phyloP scores from a whole-genome alignment of 129 eudicot species.

The Flaveria robusta region DNA sequence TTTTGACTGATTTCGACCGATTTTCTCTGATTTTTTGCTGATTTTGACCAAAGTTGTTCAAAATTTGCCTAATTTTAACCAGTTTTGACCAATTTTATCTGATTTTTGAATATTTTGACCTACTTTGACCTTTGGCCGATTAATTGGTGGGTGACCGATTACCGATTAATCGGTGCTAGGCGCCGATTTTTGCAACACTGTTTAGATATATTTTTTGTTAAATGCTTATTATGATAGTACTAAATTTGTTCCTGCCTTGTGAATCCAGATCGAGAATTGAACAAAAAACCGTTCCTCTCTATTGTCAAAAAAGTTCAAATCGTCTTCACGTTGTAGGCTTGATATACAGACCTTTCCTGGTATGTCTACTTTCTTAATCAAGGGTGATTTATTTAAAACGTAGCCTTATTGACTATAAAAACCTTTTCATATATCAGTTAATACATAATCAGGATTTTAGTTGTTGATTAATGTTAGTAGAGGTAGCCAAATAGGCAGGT shows the following conservation, averaged over 20 bases:
- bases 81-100: too few species aligned
- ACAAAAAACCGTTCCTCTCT: conserved; percentile 50
- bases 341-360: conserved; percentile 89
- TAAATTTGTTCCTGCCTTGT: conserved; percentile 11
- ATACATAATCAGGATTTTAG: not conserved
- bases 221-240: not conserved
- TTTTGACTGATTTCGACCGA: too few species aligned
- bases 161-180: too few species aligned
- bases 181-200: too few species aligned
- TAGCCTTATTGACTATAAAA: not conserved
- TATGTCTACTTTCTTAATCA: conserved; percentile 32
- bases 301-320: conserved; percentile 66
- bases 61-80: too few species aligned
- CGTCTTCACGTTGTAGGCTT: conserved; percentile 57
- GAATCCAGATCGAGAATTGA: conserved; percentile 51
- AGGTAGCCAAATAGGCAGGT: not conserved
- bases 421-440: not conserved
- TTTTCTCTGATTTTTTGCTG: too few species aligned
- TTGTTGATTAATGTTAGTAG: not conserved
- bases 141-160: too few species aligned
- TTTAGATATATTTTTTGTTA: not conserved
- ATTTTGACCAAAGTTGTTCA: too few species aligned
- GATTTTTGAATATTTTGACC: too few species aligned
- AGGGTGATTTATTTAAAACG: not conserved
- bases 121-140: too few species aligned